Base-by-base conservation (phyloP, 208 protist species). In the Zelonia costaricensis region DNA sequence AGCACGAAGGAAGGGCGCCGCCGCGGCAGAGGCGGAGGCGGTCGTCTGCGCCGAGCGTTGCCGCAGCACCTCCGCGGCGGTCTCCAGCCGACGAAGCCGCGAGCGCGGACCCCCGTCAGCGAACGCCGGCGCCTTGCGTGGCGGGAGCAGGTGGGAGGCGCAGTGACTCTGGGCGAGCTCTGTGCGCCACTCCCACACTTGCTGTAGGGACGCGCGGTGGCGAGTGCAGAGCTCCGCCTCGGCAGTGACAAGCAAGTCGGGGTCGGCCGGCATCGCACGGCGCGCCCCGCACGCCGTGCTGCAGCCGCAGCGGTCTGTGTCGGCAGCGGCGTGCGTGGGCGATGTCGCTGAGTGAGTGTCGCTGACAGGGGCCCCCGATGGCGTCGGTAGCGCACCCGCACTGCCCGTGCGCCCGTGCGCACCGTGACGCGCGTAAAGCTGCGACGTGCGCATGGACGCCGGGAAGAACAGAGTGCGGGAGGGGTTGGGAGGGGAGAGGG, bases 211-310 rank as follows among this genome's bases (percentile, higher is more conserved):
- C 13, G 30, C 10, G 42, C 22, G 30, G 28, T 61, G 55, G 23
- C 55, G 22, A 8, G 42, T 27, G 25, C 55, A 61, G 25, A 61
- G 28, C 39, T 61, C 55, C 18, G 55, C 42, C 3, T 61, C 55
- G 30, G 55, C 39, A 13, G 55, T 49, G 27, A 46, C n/a, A 18
- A 61, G 30, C 18, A 61, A 61, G 18, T 10, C 6, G 8, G 16
- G 25, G 55, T 46, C 42, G 23, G 28, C 40, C 18, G 35, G 49
- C 8, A 31, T 28, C 7, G 33, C 7, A 4, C 33, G 33, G 7
- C 33, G 10, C 33, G 7, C 7, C 33, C 7, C 10, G 10, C 33
- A 38, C 33, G 10, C 33, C n/a, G n/a, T n/a, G 33, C 33, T 38
- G 33, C 33, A 4, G 10, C 4, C 33, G 10, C 33, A 38, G 4